A percentile compares a stretch with the other conserved stretches of the same genome.
phyloP scores from a whole-genome alignment of 1,284 basidiomycete genomes.

The Ceratobasidium theobromae region DNA sequence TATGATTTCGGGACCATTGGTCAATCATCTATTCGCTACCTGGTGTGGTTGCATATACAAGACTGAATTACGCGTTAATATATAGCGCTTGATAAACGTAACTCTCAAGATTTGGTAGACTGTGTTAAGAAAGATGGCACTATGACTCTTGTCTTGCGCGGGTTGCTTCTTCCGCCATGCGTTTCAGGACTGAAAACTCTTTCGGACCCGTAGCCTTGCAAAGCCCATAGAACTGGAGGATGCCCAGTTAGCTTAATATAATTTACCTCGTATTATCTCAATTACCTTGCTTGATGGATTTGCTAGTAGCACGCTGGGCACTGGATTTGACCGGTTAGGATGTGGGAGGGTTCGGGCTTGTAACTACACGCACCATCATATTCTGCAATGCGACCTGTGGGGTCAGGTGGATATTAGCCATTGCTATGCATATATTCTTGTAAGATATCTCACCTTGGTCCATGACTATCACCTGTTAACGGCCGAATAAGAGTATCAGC shows the following conservation, averaged over 20 bases:
- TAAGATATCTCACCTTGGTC: slow-evolving; percentile 60
- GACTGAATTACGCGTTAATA: too few relatives aligned
- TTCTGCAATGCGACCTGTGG: slow-evolving; percentile 67
- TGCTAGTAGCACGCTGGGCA: slow-evolving; percentile 64
- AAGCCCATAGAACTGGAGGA: slow-evolving; percentile 67
- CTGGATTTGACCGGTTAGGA: not conserved
- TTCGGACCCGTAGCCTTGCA: slow-evolving; percentile 81
- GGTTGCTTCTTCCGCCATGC: slow-evolving; percentile 38
- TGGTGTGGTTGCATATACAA: too few relatives aligned
- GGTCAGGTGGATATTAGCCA: slow-evolving; percentile 33
- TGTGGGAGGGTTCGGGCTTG: not conserved
- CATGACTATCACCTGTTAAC: slow-evolving; percentile 74
- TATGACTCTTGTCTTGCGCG: not conserved
- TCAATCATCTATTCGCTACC: not conserved
- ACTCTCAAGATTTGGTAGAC: not conserved
- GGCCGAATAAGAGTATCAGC: slow-evolving; percentile 10
- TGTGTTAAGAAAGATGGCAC: not conserved
- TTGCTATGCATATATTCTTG: not conserved
- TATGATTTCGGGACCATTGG: too few relatives aligned
- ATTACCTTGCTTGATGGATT: slow-evolving; percentile 47
- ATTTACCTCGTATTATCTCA: not conserved
- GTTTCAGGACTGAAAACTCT: slow-evolving; percentile 68
- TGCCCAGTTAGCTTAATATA: not conserved
- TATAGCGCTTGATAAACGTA: too few relatives aligned
- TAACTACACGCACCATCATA: slow-evolving; percentile 56